These are phyloP conservation scores for Acacia confusa DNA, from an alignment of 306 rosid species.

Conservation along the genomic window DNA sequence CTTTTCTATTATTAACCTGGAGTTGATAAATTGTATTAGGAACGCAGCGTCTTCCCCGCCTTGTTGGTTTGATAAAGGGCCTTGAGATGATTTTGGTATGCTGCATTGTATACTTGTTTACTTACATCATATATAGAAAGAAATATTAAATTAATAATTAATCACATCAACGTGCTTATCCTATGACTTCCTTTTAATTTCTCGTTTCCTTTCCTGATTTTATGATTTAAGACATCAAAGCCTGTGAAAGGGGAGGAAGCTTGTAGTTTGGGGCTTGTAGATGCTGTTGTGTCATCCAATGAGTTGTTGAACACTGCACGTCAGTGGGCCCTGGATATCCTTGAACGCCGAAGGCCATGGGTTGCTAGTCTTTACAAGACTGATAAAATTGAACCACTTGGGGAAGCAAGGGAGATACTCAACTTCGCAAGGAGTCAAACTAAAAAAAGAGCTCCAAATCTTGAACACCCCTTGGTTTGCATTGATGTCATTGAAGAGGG, in stretches of 20 bases:
- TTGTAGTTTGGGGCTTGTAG: slow-evolving; percentile 78
- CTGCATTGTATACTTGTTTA: slow-evolving; percentile 15
- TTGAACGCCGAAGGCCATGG: slow-evolving; percentile 74
- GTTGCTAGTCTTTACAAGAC: slow-evolving; percentile 81
- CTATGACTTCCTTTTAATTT: slow-evolving; percentile 30
- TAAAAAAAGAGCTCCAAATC: slow-evolving; percentile 78
- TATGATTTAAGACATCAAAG: slow-evolving; percentile 65
- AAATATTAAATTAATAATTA: neutral
- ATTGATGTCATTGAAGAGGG: slow-evolving; percentile 89
- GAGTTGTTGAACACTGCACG: slow-evolving; percentile 79
- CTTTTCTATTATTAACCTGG: slow-evolving; percentile 27
- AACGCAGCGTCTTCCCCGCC: slow-evolving; percentile 98
- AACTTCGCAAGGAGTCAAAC: slow-evolving; percentile 77
- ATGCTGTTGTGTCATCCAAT: slow-evolving; percentile 68
- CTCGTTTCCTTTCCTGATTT: neutral
- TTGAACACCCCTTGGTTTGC: slow-evolving; percentile 89
- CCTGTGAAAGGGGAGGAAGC: slow-evolving; percentile 89
- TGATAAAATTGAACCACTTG: slow-evolving; percentile 80
- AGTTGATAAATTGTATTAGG: slow-evolving; percentile 56
- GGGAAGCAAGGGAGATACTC: slow-evolving; percentile 91
- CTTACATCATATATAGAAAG: neutral
- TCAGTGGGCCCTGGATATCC: slow-evolving; percentile 80
- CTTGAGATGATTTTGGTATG: slow-evolving; percentile 96
- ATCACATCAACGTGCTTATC: slow-evolving; percentile 14
- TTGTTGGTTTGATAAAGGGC: slow-evolving; percentile 89